Evolutionary conservation across 768 basidiomycete species (phyloP).

Genomic region (Hypholoma sublateritium): DNA sequence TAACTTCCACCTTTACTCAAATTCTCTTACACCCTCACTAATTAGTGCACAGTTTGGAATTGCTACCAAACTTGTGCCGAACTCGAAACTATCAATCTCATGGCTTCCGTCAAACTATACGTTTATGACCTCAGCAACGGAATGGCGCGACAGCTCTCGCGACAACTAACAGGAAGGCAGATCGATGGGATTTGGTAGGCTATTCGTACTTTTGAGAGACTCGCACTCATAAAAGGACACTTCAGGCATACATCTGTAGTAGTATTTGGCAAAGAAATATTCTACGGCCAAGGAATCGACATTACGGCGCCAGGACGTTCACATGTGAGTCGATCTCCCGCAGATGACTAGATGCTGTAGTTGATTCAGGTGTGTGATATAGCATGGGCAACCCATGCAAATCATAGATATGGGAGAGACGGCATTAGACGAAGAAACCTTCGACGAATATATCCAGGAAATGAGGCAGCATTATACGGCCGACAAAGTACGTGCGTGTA

Average conservation of each 20-base stretch:
- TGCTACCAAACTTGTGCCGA: no score
- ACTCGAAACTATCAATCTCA: not conserved
- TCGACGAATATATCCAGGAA: conserved; percentile 77
- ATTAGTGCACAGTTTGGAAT: no score
- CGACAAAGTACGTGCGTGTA: conserved; percentile 64
- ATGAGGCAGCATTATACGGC: conserved; percentile 83
- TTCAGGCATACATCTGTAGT: conserved; percentile 89
- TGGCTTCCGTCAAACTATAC: conserved; percentile 65
- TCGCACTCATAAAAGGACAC: no score
- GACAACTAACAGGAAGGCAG: conserved; percentile 81
- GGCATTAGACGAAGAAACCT: conserved; percentile 79
- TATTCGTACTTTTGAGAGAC: not conserved
- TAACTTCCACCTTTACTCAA: no score
- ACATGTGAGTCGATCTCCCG: conserved; percentile 54
- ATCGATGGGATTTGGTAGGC: conserved; percentile 91
- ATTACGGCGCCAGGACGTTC: conserved; percentile 75
- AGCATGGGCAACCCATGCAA: conserved; percentile 78
- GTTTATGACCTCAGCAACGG: conserved; percentile 92
- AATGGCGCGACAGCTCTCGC: conserved; percentile 75
- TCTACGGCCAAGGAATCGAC: conserved; percentile 86
- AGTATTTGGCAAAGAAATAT: conserved; percentile 81
- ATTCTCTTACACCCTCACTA: no score
- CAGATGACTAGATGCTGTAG: not conserved
- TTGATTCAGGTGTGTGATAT: not conserved
- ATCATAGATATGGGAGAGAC: conserved; percentile 79